phyloP scores from a whole-genome alignment of 495 filamentous ascomycete species.

The Hypoxylon rickii region DNA sequence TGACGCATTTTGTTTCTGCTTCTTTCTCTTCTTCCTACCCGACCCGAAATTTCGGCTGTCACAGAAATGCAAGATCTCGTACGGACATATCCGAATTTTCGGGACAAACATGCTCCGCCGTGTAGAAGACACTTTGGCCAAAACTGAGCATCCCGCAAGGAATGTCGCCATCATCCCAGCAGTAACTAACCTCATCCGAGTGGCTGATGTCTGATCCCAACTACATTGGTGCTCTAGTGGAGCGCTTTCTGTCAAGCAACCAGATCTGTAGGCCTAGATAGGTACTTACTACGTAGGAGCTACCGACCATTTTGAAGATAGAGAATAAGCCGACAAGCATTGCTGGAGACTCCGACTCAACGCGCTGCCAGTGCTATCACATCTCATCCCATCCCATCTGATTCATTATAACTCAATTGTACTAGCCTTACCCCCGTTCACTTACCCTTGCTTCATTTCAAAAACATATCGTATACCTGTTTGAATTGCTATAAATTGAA shows the following conservation, averaged over 20 bases:
- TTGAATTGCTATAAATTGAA: background rate
- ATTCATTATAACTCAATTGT: too few relatives aligned
- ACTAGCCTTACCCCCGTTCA: too few relatives aligned
- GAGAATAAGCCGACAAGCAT: too few relatives aligned
- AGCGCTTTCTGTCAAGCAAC: slow-evolving; percentile 4
- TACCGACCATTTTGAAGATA: slow-evolving; percentile 11
- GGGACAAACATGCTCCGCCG: background rate
- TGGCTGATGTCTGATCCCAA: slow-evolving; percentile 12
- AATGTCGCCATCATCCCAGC: slow-evolving; percentile 32
- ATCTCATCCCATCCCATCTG: too few relatives aligned
- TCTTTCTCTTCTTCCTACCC: background rate
- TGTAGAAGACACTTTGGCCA: slow-evolving; percentile 1
- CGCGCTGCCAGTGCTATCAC: too few relatives aligned
- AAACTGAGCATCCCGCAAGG: slow-evolving; percentile 9
- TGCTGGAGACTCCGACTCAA: too few relatives aligned
- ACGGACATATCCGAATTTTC: slow-evolving; percentile 1
- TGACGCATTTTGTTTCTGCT: slow-evolving; percentile 21
- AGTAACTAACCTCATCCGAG: slow-evolving; percentile 15
- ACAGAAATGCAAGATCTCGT: slow-evolving; percentile 6
- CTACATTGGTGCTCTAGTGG: too few relatives aligned
- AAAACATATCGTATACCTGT: too few relatives aligned
- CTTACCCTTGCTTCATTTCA: too few relatives aligned
- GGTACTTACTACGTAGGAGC: too few relatives aligned
- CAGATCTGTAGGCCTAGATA: slow-evolving; percentile 21
- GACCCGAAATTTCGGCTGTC: background rate